Evolutionary conservation across 352 stramenopile genomes (phyloP).

Genomic region (Aphanomyces astaci): DNA sequence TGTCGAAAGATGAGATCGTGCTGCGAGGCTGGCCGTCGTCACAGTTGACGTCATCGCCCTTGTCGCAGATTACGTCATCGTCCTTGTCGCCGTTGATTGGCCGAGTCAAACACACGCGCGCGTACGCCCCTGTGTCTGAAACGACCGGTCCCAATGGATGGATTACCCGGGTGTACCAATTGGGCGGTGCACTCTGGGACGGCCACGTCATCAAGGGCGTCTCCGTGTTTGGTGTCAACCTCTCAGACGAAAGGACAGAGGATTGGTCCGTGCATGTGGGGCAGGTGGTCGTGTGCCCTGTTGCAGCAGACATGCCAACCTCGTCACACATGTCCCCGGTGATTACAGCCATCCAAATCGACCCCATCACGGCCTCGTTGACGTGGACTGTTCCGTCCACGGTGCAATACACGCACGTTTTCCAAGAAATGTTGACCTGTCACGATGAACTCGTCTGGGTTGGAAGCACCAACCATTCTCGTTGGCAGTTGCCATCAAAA

Average conservation of each 20-base stretch:
- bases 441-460: background rate
- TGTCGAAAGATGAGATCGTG: background rate
- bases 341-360: background rate
- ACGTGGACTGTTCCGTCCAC: background rate
- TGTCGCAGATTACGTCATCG: too few relatives aligned
- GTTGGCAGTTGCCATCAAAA: background rate
- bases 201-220: constrained; percentile 7
- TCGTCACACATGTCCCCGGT: background rate
- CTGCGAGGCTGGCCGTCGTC: background rate
- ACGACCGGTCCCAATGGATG: background rate
- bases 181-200: constrained; percentile 19
- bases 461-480: background rate
- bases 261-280: background rate
- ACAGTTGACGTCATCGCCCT: too few relatives aligned
- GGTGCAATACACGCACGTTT: background rate
- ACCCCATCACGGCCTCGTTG: background rate
- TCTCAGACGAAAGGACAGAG: background rate
- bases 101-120: background rate
- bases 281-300: background rate
- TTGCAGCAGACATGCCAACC: background rate
- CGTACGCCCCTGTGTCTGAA: background rate
- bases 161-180: constrained; percentile 1
- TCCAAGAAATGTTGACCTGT: background rate
- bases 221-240: constrained; percentile 8
- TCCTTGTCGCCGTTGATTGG: constrained; percentile 11